These are phyloP conservation scores for Silene uniflora DNA, from an alignment of 148 eudicot species.

Conservation along the genomic window DNA sequence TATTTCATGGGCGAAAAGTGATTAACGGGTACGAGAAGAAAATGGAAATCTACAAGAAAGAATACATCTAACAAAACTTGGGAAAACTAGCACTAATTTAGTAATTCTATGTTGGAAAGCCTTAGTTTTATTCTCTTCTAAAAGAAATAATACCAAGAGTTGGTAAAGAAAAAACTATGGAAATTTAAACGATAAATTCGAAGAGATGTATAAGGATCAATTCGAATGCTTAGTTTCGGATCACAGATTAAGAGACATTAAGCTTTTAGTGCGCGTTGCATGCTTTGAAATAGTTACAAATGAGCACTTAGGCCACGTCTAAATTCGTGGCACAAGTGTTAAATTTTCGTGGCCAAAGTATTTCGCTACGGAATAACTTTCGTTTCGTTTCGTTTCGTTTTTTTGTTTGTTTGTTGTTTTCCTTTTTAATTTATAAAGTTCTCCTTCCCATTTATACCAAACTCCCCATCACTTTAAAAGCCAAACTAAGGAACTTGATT, in stretches of 20 bases:
- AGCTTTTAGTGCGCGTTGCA: too few relatives aligned
- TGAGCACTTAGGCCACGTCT: too few relatives aligned
- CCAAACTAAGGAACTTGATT: too few relatives aligned
- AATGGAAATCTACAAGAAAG: slow-evolving; percentile 32
- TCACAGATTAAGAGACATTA: slow-evolving; percentile 36
- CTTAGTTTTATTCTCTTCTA: slow-evolving; percentile 39
- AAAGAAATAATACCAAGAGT: slow-evolving; percentile 34
- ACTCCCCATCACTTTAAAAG: too few relatives aligned
- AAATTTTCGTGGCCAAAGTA: too few relatives aligned
- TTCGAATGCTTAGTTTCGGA: slow-evolving; percentile 55
- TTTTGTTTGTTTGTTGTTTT: too few relatives aligned
- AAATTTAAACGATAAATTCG: slow-evolving; percentile 53
- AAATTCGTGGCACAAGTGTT: too few relatives aligned
- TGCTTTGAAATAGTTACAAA: too few relatives aligned
- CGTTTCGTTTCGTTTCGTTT: too few relatives aligned
- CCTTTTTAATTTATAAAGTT: too few relatives aligned
- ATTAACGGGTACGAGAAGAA: slow-evolving; percentile 37
- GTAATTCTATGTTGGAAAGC: slow-evolving; percentile 46
- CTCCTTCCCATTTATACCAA: too few relatives aligned
- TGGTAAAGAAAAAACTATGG: slow-evolving; percentile 50
- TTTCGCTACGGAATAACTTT: too few relatives aligned
- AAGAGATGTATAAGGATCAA: slow-evolving; percentile 51
- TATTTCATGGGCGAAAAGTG: slow-evolving; percentile 68
- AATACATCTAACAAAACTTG: slow-evolving; percentile 70
- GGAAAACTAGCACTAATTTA: slow-evolving; percentile 44